phyloP scores from a whole-genome alignment of 768 basidiomycete genomes.

The Rhizopogon vinicolor region DNA sequence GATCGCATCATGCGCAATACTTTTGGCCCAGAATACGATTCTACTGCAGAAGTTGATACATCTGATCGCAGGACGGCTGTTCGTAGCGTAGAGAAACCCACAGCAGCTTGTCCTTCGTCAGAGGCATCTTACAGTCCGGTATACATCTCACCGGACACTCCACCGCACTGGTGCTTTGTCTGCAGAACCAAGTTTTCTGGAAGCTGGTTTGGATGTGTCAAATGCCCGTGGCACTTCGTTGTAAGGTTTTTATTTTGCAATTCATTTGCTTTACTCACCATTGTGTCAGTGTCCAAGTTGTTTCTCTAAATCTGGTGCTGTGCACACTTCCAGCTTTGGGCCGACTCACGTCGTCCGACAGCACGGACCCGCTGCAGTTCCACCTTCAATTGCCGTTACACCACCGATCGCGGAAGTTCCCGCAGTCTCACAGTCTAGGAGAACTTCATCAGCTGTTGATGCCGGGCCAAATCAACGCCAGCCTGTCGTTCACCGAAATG shows the following conservation, averaged over 20 bases:
- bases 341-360: constrained; percentile 24
- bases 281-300: constrained; percentile 19
- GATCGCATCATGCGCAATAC: constrained; percentile 37
- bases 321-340: constrained; percentile 27
- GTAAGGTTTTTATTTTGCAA: constrained; percentile 13
- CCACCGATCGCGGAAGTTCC: neutral
- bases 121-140: neutral
- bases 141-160: neutral
- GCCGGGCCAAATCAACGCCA: neutral
- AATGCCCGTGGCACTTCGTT: constrained; percentile 26
- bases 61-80: neutral
- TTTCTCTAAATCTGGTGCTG: constrained; percentile 21
- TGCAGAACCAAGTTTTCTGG: constrained; percentile 21
- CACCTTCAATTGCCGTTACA: neutral
- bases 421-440: neutral
- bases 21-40: constrained; percentile 25
- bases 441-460: neutral
- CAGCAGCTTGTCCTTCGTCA: neutral
- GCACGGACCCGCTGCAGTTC: neutral
- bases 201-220: constrained; percentile 26
- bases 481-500: constrained; percentile 42
- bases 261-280: constrained; percentile 5
- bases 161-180: constrained; percentile 25
- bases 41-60: neutral
- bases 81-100: neutral